phyloP scores from a whole-genome alignment of 495 filamentous ascomycete species.

The Alectoria sarmentosa region DNA sequence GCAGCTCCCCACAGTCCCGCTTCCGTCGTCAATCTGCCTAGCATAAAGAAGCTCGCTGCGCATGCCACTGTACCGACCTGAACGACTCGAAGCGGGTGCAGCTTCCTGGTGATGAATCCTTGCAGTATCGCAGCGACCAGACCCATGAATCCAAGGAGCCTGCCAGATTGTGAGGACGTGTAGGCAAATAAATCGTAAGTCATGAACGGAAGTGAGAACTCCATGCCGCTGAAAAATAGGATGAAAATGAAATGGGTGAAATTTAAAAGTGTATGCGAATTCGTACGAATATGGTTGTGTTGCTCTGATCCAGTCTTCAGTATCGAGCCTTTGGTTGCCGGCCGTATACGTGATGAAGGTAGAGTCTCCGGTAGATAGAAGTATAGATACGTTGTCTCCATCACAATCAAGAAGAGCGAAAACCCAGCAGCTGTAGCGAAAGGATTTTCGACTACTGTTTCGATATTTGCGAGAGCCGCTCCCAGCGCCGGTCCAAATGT shows the following conservation, averaged over 20 bases:
- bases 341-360: conserved; percentile 34
- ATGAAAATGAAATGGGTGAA: conserved; percentile 83
- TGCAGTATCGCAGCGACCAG: conserved; percentile 88
- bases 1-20: conserved; percentile 71
- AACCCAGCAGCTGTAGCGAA: conserved; percentile 88
- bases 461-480: conserved; percentile 68
- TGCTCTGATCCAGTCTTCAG: conserved; percentile 2
- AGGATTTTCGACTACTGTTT: conserved; percentile 76
- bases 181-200: conserved; percentile 88
- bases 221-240: conserved; percentile 94
- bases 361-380: conserved; percentile 82
- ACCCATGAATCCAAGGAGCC: conserved; percentile 87
- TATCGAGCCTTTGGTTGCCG: conserved; percentile 11
- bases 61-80: conserved; percentile 73
- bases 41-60: conserved; percentile 69
- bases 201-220: conserved; percentile 94
- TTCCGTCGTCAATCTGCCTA: conserved; percentile 60
- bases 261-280: conserved; percentile 78
- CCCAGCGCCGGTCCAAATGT: conserved; percentile 92
- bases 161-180: conserved; percentile 69
- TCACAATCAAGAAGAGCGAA: conserved; percentile 69
- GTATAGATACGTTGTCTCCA: conserved; percentile 88
- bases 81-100: conserved; percentile 71
- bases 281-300: conserved; percentile 47
- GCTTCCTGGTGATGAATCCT: conserved; percentile 71